Percentiles rank a stretch among this genome's conserved stretches.
Evolutionary conservation across 2,329 filamentous ascomycete genomes (phyloP).

Genomic region (Aspergillus candidus): DNA sequence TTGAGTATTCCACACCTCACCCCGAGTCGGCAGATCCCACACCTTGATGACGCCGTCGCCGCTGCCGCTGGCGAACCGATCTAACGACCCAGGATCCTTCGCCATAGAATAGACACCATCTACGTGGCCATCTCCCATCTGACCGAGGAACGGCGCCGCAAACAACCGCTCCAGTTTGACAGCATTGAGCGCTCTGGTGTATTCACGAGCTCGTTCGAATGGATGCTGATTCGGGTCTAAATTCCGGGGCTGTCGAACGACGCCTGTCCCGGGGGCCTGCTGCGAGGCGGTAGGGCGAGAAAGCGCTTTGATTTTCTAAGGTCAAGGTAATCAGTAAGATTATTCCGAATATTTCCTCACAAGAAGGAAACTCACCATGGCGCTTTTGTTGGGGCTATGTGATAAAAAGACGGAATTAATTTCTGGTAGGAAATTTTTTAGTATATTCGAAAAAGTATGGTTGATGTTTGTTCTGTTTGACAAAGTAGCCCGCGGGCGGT

Average conservation of each 20-base stretch:
- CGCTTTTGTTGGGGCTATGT: constrained; percentile 8
- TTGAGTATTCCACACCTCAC: constrained; percentile 69
- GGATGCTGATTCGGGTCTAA: constrained; percentile 82
- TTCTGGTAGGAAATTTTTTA: constrained; percentile 13
- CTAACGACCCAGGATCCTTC: constrained; percentile 68
- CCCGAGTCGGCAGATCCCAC: constrained; percentile 70
- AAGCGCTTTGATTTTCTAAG: constrained; percentile 53
- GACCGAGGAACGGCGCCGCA: constrained; percentile 72
- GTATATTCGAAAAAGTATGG: background rate
- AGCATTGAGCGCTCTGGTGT: constrained; percentile 71
- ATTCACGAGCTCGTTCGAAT: constrained; percentile 85
- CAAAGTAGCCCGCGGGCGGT: constrained; percentile 30
- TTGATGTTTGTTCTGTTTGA: constrained; percentile 19
- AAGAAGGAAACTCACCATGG: constrained; percentile 24
- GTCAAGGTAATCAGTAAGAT: background rate
- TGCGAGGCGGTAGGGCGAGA: constrained; percentile 42
- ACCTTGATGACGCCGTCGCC: constrained; percentile 93
- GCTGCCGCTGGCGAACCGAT: constrained; percentile 73
- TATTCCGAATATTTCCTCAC: background rate
- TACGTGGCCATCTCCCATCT: constrained; percentile 84
- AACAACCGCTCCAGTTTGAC: constrained; percentile 94
- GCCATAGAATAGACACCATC: constrained; percentile 81
- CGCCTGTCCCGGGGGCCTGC: constrained; percentile 43
- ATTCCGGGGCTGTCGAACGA: constrained; percentile 43
- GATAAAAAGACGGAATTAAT: constrained; percentile 4